Conservation (phyloP, 2,329 filamentous ascomycete genomes). For the Fusarium pininemorale region DNA sequence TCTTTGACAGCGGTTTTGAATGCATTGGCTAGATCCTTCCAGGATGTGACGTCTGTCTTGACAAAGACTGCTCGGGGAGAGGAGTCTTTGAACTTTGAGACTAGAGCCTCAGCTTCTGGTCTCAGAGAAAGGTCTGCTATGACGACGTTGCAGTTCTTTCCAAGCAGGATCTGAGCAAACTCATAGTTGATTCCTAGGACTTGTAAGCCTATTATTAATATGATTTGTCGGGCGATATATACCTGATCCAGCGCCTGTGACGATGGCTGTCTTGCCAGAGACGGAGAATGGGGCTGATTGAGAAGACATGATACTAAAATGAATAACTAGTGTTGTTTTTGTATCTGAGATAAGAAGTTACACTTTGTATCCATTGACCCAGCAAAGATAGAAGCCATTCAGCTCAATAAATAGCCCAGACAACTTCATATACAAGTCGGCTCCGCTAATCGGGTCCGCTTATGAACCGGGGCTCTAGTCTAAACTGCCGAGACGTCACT, state of each 20-base stretch:
- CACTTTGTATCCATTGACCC: neutral
- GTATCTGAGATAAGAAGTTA: neutral
- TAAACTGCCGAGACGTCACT: neutral
- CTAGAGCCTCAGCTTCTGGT: slow-evolving; percentile 51
- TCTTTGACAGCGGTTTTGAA: slow-evolving; percentile 47
- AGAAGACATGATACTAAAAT: slow-evolving; percentile 1
- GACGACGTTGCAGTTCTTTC: slow-evolving; percentile 54
- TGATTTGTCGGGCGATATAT: fast-evolving
- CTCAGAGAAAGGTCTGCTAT: slow-evolving; percentile 56
- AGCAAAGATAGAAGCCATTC: fast-evolving
- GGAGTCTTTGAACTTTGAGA: slow-evolving; percentile 36
- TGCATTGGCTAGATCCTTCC: slow-evolving; percentile 49
- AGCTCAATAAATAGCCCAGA: neutral
- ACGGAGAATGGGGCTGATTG: slow-evolving; percentile 28
- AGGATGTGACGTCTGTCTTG: slow-evolving; percentile 56
- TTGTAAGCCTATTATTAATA: fast-evolving
- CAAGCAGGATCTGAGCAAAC: slow-evolving; percentile 55
- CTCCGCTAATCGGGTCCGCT: slow-evolving; percentile 8
- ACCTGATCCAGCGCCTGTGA: slow-evolving; percentile 36
- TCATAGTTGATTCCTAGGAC: slow-evolving; percentile 39
- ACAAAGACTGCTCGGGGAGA: slow-evolving; percentile 51
- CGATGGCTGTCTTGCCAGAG: slow-evolving; percentile 28
- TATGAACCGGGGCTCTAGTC: neutral
- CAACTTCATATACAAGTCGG: neutral
- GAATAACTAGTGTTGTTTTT: fast-evolving